phyloP scores from a whole-genome alignment of 2,329 filamentous ascomycete genomes.

The Xylariaceae sp. region DNA sequence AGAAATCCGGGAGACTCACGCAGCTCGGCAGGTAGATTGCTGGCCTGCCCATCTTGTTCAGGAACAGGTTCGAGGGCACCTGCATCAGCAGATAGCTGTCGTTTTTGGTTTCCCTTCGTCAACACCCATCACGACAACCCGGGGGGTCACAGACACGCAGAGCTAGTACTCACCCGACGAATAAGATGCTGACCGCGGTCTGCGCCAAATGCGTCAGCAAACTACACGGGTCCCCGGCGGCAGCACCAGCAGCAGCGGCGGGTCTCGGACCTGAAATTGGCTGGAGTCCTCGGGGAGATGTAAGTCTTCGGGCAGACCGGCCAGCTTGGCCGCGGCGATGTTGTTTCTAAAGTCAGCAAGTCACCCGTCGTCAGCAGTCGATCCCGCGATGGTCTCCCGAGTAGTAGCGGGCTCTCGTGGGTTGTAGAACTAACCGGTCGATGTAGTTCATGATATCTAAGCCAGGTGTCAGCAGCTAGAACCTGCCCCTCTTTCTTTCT shows the following conservation, averaged over 20 bases:
- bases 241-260: no score
- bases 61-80: constrained; percentile 41
- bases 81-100: constrained; percentile 41
- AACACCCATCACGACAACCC: no score
- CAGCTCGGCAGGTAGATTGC: constrained; percentile 37
- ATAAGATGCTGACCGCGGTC: constrained; percentile 43
- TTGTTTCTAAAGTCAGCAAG: constrained; percentile 37
- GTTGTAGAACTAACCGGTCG: constrained; percentile 14
- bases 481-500: no score
- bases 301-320: constrained; percentile 34
- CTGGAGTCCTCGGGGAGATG: constrained; percentile 21
- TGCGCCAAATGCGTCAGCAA: constrained; percentile 8
- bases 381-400: not conserved
- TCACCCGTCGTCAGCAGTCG: not conserved
- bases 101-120: not conserved
- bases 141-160: no score
- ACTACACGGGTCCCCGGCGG: not conserved
- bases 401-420: not conserved
- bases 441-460: constrained; percentile 22
- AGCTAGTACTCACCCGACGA: constrained; percentile 33
- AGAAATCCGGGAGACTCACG: constrained; percentile 23
- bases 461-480: constrained; percentile 1
- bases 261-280: constrained; percentile 27
- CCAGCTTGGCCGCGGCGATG: constrained; percentile 46
- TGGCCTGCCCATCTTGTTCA: constrained; percentile 43